phyloP scores from a whole-genome alignment of 164 flowering plant species.

The Piper longum region DNA sequence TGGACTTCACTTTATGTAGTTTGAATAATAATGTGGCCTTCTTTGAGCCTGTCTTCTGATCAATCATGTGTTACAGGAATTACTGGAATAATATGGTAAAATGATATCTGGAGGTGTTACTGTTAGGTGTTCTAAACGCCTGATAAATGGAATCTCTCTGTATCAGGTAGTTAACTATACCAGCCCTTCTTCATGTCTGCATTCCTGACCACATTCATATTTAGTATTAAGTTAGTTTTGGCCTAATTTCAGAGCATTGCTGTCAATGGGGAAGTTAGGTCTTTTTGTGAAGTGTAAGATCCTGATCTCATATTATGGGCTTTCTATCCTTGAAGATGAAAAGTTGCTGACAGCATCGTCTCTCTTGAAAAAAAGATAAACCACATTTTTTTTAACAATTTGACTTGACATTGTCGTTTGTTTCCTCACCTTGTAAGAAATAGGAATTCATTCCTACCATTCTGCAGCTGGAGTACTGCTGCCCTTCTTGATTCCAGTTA shows the following conservation, averaged over 20 bases:
- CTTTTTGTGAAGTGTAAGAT: conserved; percentile 20
- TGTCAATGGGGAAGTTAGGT: conserved; percentile 26
- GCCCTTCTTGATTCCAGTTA: conserved; percentile 24
- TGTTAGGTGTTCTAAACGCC: conserved; percentile 22
- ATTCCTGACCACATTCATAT: neutral
- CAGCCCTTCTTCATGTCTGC: neutral
- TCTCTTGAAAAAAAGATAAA: too few relatives aligned
- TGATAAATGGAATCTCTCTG: conserved; percentile 35
- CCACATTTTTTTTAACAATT: too few relatives aligned
- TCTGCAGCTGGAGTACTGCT: conserved; percentile 20
- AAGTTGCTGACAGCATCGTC: too few relatives aligned
- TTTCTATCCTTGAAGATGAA: neutral
- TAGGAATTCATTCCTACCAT: neutral
- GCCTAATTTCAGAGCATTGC: conserved; percentile 26
- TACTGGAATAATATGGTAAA: conserved; percentile 13
- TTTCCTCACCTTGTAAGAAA: too few relatives aligned
- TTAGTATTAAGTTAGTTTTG: neutral
- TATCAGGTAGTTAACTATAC: conserved; percentile 18
- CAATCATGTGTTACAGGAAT: conserved; percentile 21
- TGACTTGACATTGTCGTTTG: too few relatives aligned
- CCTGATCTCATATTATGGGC: neutral
- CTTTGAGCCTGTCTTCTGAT: neutral
- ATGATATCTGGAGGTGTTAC: conserved; percentile 13
- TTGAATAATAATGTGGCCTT: too few relatives aligned
- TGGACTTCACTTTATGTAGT: neutral